These are phyloP conservation scores for Termitomyces sp. DNA, from an alignment of 768 basidiomycete genomes.

Conservation along the genomic window DNA sequence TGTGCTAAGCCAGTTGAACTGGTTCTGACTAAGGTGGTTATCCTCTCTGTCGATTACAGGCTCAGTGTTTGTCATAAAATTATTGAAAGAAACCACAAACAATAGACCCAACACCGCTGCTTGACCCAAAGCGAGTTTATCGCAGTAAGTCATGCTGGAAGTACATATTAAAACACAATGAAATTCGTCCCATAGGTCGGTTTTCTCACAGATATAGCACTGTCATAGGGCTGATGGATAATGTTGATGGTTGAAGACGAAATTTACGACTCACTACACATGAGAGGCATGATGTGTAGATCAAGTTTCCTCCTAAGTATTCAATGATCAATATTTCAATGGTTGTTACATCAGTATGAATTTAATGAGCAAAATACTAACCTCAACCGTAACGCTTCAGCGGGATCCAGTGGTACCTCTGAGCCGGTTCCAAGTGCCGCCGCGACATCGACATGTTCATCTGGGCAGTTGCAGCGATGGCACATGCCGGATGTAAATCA, in stretches of 20 bases:
- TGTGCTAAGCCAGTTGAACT: constrained; percentile 78
- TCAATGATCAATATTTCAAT: no score
- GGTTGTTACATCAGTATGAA: no score
- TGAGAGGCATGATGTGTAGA: constrained; percentile 72
- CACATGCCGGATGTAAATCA: constrained; percentile 63
- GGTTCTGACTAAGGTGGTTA: constrained; percentile 55
- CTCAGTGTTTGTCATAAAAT: background rate
- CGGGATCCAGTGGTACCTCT: constrained; percentile 42
- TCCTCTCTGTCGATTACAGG: constrained; percentile 35
- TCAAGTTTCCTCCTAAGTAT: constrained; percentile 66
- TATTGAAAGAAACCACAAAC: constrained; percentile 29
- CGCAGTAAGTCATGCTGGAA: constrained; percentile 70
- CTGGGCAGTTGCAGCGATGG: constrained; percentile 46
- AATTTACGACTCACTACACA: constrained; percentile 59
- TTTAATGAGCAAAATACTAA: no score
- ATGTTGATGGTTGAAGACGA: background rate
- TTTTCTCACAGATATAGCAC: constrained; percentile 63
- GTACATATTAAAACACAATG: background rate
- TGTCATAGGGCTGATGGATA: constrained; percentile 16
- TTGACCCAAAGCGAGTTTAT: constrained; percentile 71
- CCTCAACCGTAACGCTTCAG: constrained; percentile 51
- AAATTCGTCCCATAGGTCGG: background rate
- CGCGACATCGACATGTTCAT: constrained; percentile 50
- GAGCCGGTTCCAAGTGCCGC: constrained; percentile 45
- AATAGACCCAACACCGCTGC: constrained; percentile 68